Conservation (phyloP, 768 basidiomycete species). For the Pholiota microspora region DNA sequence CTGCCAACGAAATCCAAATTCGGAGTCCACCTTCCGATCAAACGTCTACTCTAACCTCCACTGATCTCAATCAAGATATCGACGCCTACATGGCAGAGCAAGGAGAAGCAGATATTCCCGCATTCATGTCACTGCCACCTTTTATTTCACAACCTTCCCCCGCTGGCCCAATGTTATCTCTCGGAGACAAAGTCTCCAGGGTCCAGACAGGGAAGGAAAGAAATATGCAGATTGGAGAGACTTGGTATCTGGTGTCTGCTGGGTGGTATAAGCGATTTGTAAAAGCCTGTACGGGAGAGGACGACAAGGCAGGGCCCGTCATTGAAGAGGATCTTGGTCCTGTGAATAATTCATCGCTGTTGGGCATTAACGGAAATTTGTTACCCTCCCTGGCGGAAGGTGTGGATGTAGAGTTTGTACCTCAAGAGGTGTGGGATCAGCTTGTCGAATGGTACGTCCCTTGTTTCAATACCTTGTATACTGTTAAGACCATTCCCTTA, state of each 20-base stretch:
- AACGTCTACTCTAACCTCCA: slow-evolving; percentile 38
- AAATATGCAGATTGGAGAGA: slow-evolving; percentile 62
- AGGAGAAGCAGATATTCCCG: slow-evolving; percentile 38
- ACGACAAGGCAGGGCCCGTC: slow-evolving; percentile 65
- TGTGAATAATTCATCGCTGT: slow-evolving; percentile 69
- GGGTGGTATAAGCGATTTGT: slow-evolving; percentile 77
- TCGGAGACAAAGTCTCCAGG: slow-evolving; percentile 45
- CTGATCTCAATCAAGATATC: slow-evolving; percentile 51
- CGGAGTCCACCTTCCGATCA: slow-evolving; percentile 41
- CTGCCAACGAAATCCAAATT: slow-evolving; percentile 38
- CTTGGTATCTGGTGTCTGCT: slow-evolving; percentile 75
- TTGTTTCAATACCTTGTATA: slow-evolving; percentile 6
- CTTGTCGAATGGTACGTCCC: slow-evolving; percentile 64
- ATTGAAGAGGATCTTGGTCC: slow-evolving; percentile 66
- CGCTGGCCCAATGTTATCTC: slow-evolving; percentile 26
- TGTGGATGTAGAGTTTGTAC: slow-evolving; percentile 73
- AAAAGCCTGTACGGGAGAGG: slow-evolving; percentile 65
- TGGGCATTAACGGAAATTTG: slow-evolving; percentile 54
- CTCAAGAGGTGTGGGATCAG: slow-evolving; percentile 66
- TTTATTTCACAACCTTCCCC: slow-evolving; percentile 20
- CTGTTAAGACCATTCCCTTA: slow-evolving; percentile 25
- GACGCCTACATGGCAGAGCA: slow-evolving; percentile 69
- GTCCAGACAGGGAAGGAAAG: slow-evolving; percentile 45
- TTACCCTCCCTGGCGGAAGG: slow-evolving; percentile 50
- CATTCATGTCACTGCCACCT: slow-evolving; percentile 23